Evolutionary conservation across 1,284 basidiomycete genomes (phyloP).

Genomic region (Volvariella surrecta): DNA sequence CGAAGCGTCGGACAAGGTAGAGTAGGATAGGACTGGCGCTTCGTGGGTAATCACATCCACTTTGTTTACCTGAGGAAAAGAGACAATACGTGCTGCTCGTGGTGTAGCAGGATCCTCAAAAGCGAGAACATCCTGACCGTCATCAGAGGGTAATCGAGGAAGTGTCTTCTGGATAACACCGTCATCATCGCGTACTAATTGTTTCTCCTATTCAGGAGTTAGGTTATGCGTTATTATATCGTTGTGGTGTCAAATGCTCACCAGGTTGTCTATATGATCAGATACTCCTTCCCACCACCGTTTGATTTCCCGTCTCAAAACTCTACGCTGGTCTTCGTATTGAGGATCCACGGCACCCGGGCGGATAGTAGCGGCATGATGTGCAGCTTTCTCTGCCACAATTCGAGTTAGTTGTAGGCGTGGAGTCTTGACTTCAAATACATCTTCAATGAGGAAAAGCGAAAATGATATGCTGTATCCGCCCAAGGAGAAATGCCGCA

Average conservation of each 20-base stretch:
- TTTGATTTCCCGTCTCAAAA: slow-evolving; percentile 49
- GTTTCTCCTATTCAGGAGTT: slow-evolving; percentile 29
- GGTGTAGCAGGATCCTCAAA: slow-evolving; percentile 15
- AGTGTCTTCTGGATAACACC: slow-evolving; percentile 32
- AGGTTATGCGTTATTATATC: slow-evolving; percentile 1
- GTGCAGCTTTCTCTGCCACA: slow-evolving; percentile 18
- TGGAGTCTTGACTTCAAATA: slow-evolving; percentile 55
- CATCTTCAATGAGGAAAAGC: slow-evolving; percentile 37
- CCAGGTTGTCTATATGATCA: slow-evolving; percentile 52
- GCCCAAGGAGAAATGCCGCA: slow-evolving; percentile 39
- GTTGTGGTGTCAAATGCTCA: slow-evolving; percentile 20
- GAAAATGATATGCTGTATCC: slow-evolving; percentile 36
- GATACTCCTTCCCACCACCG: slow-evolving; percentile 57
- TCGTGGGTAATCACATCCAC: slow-evolving; percentile 13
- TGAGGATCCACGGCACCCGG: slow-evolving; percentile 7
- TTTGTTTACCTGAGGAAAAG: too few species aligned
- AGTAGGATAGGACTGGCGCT: slow-evolving; percentile 11
- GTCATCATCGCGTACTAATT: slow-evolving; percentile 23
- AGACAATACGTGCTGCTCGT: neutral
- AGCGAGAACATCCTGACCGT: slow-evolving; percentile 35
- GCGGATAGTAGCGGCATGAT: slow-evolving; percentile 8
- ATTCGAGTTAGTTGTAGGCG: slow-evolving; percentile 43
- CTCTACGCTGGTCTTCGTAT: slow-evolving; percentile 33
- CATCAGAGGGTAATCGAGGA: slow-evolving; percentile 47
- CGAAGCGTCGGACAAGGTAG: slow-evolving; percentile 9